A percentile compares a stretch with the other conserved stretches of the same genome.
These are phyloP conservation scores for Ehretia macrophylla DNA, from an alignment of 257 asterid species.

Conservation along the genomic window DNA sequence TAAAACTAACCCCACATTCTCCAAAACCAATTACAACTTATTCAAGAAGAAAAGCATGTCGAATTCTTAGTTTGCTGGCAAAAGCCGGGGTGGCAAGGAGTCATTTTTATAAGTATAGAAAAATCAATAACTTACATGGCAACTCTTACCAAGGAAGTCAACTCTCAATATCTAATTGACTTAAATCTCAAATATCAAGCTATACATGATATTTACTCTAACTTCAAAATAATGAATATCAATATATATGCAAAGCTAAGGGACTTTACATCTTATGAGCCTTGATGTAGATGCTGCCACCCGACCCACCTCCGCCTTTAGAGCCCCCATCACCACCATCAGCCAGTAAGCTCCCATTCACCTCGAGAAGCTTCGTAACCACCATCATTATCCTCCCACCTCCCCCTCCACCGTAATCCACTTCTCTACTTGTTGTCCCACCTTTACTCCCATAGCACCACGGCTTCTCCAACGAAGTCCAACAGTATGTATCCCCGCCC, in stretches of 20 bases:
- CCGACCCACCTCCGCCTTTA: slow-evolving; percentile 98
- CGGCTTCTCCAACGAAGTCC: slow-evolving; percentile 72
- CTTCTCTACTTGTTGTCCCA: slow-evolving; percentile 70
- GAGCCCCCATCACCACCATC: slow-evolving; percentile 90
- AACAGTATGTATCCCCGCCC: slow-evolving; percentile 96
- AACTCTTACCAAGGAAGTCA: too few relatives aligned
- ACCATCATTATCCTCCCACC: slow-evolving; percentile 74
- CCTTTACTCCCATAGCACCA: slow-evolving; percentile 93
- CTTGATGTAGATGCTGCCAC: slow-evolving; percentile 86
- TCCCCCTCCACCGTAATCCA: slow-evolving; percentile 98
- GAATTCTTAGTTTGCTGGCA: too few relatives aligned
- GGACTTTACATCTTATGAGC: slow-evolving; percentile 69
- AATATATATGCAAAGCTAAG: slow-evolving; percentile 19
- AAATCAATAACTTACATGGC: too few relatives aligned
- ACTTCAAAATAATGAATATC: neutral
- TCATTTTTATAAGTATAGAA: too few relatives aligned
- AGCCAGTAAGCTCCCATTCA: slow-evolving; percentile 81
- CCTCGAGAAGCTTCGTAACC: slow-evolving; percentile 53
- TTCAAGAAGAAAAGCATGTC: too few relatives aligned
- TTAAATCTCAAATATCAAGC: neutral
- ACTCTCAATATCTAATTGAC: too few relatives aligned
- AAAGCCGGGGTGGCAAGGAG: too few relatives aligned
- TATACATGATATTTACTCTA: neutral
- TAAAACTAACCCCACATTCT: too few relatives aligned
- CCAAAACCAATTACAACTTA: too few relatives aligned